Evolutionary conservation across 495 filamentous ascomycete genomes (phyloP).

Genomic region (Apodospora peruviana): DNA sequence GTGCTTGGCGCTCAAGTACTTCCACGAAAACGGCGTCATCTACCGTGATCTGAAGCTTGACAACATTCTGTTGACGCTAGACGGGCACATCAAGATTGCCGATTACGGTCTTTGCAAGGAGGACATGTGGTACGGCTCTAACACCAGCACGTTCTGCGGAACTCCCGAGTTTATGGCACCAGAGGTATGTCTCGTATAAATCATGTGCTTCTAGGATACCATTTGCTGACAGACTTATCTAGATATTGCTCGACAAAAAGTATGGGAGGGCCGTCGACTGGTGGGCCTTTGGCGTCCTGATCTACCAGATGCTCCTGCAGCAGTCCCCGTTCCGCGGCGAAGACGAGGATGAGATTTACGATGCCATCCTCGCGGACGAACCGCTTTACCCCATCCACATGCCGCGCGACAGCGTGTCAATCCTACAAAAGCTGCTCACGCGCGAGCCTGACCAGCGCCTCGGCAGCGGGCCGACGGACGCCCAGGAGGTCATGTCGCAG

Average conservation of each 20-base stretch:
- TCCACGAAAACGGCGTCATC: conserved; percentile 98
- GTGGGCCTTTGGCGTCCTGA: conserved; percentile 99
- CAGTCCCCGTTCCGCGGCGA: conserved; percentile 98
- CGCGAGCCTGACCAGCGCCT: conserved; percentile 90
- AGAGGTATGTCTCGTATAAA: conserved; percentile 57
- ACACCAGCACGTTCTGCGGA: conserved; percentile 97
- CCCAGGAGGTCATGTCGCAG: conserved; percentile 98
- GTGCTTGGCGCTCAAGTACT: conserved; percentile 95
- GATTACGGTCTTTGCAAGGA: conserved; percentile 99
- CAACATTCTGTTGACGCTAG: conserved; percentile 92
- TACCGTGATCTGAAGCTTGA: conserved; percentile 99
- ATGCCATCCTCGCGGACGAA: conserved; percentile 96
- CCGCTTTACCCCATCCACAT: conserved; percentile 98
- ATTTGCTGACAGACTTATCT: background rate
- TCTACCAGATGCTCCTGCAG: conserved; percentile 99
- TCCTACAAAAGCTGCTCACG: conserved; percentile 94
- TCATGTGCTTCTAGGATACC: background rate
- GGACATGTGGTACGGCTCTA: conserved; percentile 98
- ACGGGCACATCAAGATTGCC: conserved; percentile 97
- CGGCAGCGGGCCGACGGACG: conserved; percentile 92
- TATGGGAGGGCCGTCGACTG: conserved; percentile 98
- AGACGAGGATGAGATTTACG: conserved; percentile 99
- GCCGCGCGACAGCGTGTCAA: conserved; percentile 95
- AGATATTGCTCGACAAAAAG: conserved; percentile 98
- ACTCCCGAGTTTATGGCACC: conserved; percentile 99